Conservation (phyloP, 352 stramenopile species). For the Halophytophthora polymorphica region DNA sequence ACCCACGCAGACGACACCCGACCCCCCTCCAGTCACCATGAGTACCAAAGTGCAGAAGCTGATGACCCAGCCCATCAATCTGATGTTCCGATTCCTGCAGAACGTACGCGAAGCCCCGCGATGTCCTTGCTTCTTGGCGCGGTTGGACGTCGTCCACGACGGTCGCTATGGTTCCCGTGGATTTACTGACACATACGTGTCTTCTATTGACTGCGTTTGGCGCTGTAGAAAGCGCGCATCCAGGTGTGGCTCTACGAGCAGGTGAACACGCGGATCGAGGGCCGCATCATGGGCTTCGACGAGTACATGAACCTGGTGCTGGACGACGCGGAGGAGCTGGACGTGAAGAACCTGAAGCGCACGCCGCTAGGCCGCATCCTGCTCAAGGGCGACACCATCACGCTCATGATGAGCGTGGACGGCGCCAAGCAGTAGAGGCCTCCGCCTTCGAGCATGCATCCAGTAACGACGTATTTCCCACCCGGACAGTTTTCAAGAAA, state of each 20-base stretch:
- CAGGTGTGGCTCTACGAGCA: slow-evolving; percentile 99
- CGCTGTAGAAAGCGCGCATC: slow-evolving; percentile 91
- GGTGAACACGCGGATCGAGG: slow-evolving; percentile 97
- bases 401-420: slow-evolving; percentile 94
- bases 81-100: slow-evolving; percentile 99
- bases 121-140: neutral
- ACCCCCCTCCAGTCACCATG: slow-evolving; percentile 46
- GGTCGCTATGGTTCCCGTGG: neutral
- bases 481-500: neutral
- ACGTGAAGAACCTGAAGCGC: slow-evolving; percentile 93
- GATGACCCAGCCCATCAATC: slow-evolving; percentile 99
- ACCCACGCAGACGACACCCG: neutral
- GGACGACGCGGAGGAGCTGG: slow-evolving; percentile 96
- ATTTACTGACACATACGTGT: neutral
- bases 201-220: slow-evolving; percentile 8
- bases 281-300: slow-evolving; percentile 98
- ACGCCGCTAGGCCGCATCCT: slow-evolving; percentile 96
- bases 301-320: slow-evolving; percentile 99
- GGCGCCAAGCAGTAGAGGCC: slow-evolving; percentile 27
- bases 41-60: slow-evolving; percentile 97
- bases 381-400: slow-evolving; percentile 99
- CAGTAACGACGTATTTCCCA: slow-evolving; percentile 27
- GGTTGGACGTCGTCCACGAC: neutral
- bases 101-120: slow-evolving; percentile 62
- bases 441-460: slow-evolving; percentile 1